A percentile compares a stretch with the other conserved stretches of the same genome.
Conservation (phyloP, 2,329 filamentous ascomycete species). For the Aspergillus tamarii region DNA sequence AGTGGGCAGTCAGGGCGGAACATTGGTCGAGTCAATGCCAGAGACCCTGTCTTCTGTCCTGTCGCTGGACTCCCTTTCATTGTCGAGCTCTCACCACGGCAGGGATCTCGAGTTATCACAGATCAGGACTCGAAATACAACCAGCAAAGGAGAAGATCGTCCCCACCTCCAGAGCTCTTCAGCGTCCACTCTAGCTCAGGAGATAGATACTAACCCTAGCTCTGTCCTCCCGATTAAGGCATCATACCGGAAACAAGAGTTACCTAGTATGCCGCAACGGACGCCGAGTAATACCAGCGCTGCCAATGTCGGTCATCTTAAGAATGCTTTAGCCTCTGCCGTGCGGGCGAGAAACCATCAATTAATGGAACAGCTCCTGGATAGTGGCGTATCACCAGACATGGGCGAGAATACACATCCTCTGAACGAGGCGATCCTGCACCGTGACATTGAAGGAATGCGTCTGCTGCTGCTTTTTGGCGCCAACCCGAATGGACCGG, state of each 20-base stretch:
- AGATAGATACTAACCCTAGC: neutral
- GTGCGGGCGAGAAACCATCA: conserved; percentile 62
- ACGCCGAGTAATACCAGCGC: conserved; percentile 15
- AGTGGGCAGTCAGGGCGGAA: neutral
- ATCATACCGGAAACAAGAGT: neutral
- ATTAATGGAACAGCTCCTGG: conserved; percentile 60
- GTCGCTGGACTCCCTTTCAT: conserved; percentile 28
- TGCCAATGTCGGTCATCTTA: conserved; percentile 7
- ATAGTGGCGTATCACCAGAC: conserved; percentile 60
- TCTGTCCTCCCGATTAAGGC: neutral
- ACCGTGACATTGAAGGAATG: conserved; percentile 57
- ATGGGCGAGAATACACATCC: conserved; percentile 51
- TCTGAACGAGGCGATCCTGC: conserved; percentile 57
- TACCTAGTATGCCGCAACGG: conserved; percentile 6
- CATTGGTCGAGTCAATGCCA: conserved; percentile 24
- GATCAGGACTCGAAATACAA: neutral
- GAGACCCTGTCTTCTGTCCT: conserved; percentile 33
- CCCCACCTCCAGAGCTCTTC: conserved; percentile 4
- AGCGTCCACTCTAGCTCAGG: conserved; percentile 1
- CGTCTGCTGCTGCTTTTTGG: conserved; percentile 61
- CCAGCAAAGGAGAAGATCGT: neutral
- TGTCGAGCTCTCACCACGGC: conserved; percentile 3
- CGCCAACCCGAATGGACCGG: conserved; percentile 58
- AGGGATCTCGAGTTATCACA: neutral
- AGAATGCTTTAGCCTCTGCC: conserved; percentile 54